Conservation (phyloP, 768 basidiomycete genomes). For the Rhizopogon vinicolor region DNA sequence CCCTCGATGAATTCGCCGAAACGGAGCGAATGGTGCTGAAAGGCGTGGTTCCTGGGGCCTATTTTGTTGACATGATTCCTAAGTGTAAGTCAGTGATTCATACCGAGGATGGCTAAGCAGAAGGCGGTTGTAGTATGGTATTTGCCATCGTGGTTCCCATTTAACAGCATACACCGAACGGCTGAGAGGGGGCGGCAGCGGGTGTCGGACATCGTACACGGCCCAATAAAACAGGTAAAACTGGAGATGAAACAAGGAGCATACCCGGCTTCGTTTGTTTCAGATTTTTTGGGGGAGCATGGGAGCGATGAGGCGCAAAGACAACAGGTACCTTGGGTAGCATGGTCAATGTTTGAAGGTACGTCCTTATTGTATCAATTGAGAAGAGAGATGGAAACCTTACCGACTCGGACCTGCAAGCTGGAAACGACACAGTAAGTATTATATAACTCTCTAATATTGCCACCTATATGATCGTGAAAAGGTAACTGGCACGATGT, state of each 20-base stretch:
- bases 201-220: neutral
- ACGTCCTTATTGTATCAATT: neutral
- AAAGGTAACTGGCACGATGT: conserved; percentile 2
- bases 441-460: neutral
- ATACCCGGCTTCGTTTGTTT: conserved; percentile 3
- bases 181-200: conserved; percentile 1
- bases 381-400: neutral
- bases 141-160: conserved; percentile 18
- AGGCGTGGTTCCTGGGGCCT: conserved; percentile 4
- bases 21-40: conserved; percentile 3
- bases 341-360: conserved; percentile 7
- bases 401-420: neutral
- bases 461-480: neutral
- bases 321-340: conserved; percentile 1
- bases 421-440: conserved; percentile 1
- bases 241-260: neutral
- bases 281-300: neutral
- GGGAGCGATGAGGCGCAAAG: neutral
- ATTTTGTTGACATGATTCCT: conserved; percentile 6
- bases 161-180: conserved; percentile 4
- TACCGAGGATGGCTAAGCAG: neutral
- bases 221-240: conserved; percentile 4
- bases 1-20: conserved; percentile 2
- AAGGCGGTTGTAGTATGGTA: conserved; percentile 11
- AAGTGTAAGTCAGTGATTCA: neutral